A percentile compares a stretch with the other conserved stretches of the same genome.
Evolutionary conservation across 2,329 filamentous ascomycete species (phyloP).

Genomic region (Aspergillus latus): DNA sequence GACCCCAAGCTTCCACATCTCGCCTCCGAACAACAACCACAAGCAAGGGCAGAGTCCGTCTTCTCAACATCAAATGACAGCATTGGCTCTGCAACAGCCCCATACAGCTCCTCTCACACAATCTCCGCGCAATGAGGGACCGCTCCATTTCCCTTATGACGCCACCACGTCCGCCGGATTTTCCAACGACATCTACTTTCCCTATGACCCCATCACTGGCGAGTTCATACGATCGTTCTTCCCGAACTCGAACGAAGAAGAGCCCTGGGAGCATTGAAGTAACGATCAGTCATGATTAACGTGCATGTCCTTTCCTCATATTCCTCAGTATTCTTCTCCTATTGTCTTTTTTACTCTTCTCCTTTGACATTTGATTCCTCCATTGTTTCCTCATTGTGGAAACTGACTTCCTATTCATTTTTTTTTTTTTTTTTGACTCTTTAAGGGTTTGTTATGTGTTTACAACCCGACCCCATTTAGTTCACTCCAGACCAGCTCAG

Average conservation of each 20-base stretch:
- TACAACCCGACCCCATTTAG: not conserved
- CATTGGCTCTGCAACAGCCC: not conserved
- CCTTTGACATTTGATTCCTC: not conserved
- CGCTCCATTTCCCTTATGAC: not conserved
- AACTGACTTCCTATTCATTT: not conserved
- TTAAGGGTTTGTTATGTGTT: not conserved
- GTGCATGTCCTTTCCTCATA: constrained; percentile 3
- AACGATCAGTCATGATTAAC: not conserved
- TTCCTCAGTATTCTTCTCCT: not conserved
- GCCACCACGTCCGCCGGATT: not conserved
- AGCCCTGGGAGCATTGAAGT: constrained; percentile 24
- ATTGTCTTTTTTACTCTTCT: not conserved
- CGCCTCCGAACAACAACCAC: not conserved
- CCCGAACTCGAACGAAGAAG: constrained; percentile 29
- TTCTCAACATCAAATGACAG: not conserved
- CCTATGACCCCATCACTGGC: constrained; percentile 41
- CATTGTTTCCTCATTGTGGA: not conserved
- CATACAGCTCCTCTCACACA: not conserved
- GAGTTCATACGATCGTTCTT: constrained; percentile 44
- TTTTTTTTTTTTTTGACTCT: not conserved
- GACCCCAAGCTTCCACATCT: not conserved
- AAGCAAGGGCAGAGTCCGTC: not conserved
- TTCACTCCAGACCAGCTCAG: not conserved
- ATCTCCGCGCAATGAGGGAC: not conserved
- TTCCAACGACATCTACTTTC: constrained; percentile 34